Evolutionary conservation across 345 rosid species (phyloP), one percentile per base, ranked within the genome.

Genomic region (Stellera chamaejasme): DNA sequence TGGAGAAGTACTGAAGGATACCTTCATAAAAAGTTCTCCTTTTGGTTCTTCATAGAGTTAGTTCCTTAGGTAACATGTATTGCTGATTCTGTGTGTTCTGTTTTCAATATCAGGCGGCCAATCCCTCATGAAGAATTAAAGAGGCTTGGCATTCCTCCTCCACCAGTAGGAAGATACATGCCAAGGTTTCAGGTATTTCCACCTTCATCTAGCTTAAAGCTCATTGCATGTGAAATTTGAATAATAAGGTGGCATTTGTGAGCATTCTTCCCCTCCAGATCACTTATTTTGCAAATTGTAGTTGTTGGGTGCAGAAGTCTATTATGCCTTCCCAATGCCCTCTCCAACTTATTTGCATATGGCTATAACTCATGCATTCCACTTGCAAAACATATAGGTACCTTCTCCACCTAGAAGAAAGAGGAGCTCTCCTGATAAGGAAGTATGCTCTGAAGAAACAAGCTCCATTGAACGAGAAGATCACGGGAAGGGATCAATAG

Each of bases 161-260:
- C 95, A 10, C 95, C 95, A n/a, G 97, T 82, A 66, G 96, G 97
- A 73, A 81, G 79, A 60, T 88, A 84, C 68, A 78, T 77, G 94
- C 78, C 87, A 11, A 88, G 85, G 19, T 84, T 67, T 64, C 72
- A 88, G 95, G 96, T 88, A 64, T 51, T 25, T 4, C 49, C 61
- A 50, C n/a, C 43, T 61, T 57, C 45, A 36, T 14, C 48, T 19
- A 15, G 8, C 32, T 23, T 59, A 13, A 41, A 50, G 28, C 14
- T 32, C 49, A 11, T 11, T 36, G 15, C 16, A 19, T 11, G 8
- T n/a, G n/a, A n/a, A n/a, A n/a, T n/a, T n/a, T 45, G 50, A 15
- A 28, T 46, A 10, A 42, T 46, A 9, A 23, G 27, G 3, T 52
- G 57, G 43, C 14, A 10, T 42, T 36, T 42, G 10, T 28, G 48